Evolutionary conservation across 2,329 filamentous ascomycete genomes (phyloP), one percentile per base, ranked within the genome.

Genomic region (Plenodomus lindquistii): DNA sequence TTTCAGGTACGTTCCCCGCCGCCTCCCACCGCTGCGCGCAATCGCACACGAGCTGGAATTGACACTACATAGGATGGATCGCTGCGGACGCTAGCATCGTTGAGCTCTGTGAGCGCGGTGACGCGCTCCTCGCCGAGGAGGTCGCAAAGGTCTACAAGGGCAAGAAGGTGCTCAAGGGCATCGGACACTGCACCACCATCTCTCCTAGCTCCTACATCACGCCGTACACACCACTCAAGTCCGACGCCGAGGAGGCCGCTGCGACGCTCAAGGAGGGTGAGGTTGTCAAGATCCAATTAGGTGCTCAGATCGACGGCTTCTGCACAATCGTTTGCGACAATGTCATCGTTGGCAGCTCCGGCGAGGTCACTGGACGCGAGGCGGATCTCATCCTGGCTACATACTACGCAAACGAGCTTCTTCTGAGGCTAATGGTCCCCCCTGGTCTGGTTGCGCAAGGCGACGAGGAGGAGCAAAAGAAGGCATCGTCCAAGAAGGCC

Each of bases 261-360:
- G 81, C 83, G 40, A 85, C 86, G 67, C 82, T 99, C 64, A 89
- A 96, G 79, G 82, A 87, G 42, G 88, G 86, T 54, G 94, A 99
- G 79, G 78, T 89, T 54, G 83, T 96, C 77, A 99, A 99, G 85
- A 94, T 99, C 73, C 94, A 99, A 79, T 85, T 99, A n/a, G 94
- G 94, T 69, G 94, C 94, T 43, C 94, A 99, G 79, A 97, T 99
- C 57, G 91, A 97, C 77, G 94, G 94, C 45, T 96, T 97, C 70
- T 91, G 91, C 64, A 89, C 93, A 62, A 97, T 99, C 71, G 89
- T 97, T 64, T 97, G 94, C 78, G 89, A 97, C 76, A 96, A 91
- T 51, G 81, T 97, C 61, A 75, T 97, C 50, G 87, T 95, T 21
- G 80, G 81, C 40, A 79, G 81, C 65, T 81, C 82, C 48, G 85